phyloP scores from a whole-genome alignment of 1,139 yeast species.

The Yarrowia galli region DNA sequence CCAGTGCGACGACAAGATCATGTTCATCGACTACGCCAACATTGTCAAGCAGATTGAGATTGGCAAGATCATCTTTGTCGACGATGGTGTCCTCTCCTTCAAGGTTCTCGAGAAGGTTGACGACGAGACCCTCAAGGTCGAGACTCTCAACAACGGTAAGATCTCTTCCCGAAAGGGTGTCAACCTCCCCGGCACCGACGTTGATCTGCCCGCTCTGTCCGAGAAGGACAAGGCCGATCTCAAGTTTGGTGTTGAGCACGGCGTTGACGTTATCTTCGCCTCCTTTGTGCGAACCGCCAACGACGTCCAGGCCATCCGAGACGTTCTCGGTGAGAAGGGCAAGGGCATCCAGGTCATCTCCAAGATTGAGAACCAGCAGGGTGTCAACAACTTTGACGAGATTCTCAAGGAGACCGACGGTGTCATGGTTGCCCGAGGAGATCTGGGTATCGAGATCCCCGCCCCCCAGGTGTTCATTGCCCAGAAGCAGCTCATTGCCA shows the following conservation, averaged over 20 bases:
- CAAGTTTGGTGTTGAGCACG: constrained; percentile 93
- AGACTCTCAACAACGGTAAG: constrained; percentile 91
- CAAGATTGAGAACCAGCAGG: constrained; percentile 99
- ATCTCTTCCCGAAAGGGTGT: constrained; percentile 98
- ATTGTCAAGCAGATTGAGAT: constrained; percentile 88
- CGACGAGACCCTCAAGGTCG: constrained; percentile 80
- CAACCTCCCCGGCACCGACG: constrained; percentile 98
- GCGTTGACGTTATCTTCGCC: constrained; percentile 97
- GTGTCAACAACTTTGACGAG: constrained; percentile 98
- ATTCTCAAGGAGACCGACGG: constrained; percentile 95
- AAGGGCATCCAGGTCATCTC: constrained; percentile 93
- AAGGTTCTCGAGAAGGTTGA: constrained; percentile 86
- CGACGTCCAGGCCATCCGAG: constrained; percentile 89
- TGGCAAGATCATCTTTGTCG: constrained; percentile 91
- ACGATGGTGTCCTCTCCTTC: constrained; percentile 97
- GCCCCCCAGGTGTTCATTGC: constrained; percentile 99
- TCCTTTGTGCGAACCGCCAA: constrained; percentile 95
- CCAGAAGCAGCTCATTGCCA: constrained; percentile 98
- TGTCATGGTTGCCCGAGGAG: constrained; percentile 99
- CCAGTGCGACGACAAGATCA: constrained; percentile 74
- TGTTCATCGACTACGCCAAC: constrained; percentile 95
- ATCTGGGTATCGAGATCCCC: constrained; percentile 98
- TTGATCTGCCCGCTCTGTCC: constrained; percentile 95
- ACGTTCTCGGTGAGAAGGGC: constrained; percentile 96
- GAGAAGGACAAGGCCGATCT: constrained; percentile 95